phyloP scores from a whole-genome alignment of 139 green algal species.

The Tetradesmus obliquus region DNA sequence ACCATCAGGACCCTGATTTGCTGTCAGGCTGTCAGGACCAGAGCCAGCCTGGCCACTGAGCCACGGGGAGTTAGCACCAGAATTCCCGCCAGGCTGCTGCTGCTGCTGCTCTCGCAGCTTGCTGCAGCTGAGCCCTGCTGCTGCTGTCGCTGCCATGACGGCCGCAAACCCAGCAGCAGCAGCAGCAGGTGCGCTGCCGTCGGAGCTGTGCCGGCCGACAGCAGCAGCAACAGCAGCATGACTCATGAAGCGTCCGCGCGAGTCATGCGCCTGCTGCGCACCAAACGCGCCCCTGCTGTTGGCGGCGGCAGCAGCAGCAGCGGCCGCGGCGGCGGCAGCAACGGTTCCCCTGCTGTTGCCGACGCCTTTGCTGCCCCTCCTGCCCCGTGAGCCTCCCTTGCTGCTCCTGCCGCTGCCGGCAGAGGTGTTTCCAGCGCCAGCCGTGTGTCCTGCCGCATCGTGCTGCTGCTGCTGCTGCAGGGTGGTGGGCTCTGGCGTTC shows the following conservation, averaged over 20 bases:
- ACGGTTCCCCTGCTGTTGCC: neutral
- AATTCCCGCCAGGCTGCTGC: neutral
- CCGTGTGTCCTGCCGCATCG: neutral
- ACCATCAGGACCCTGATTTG: neutral
- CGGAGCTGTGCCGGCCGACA: neutral
- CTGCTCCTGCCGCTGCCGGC: neutral
- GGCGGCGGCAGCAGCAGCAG: neutral
- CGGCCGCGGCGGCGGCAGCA: conserved; percentile 15
- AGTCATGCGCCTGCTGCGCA: conserved; percentile 44
- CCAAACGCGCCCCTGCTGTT: conserved; percentile 12
- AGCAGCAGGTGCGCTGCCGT: neutral
- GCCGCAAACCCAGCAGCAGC: neutral
- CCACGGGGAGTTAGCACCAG: neutral
- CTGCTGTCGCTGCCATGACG: neutral
- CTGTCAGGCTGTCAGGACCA: neutral
- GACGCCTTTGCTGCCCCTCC: neutral
- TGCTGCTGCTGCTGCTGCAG: neutral
- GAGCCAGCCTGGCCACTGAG: neutral
- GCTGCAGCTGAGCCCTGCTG: neutral
- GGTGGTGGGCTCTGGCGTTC: neutral
- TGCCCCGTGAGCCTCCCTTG: neutral
- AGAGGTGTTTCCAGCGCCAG: neutral
- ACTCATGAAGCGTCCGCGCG: conserved; percentile 27
- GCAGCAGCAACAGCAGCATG: neutral
- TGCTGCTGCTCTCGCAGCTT: neutral